Conservation (phyloP, 1,284 basidiomycete genomes). For the Pseudozyma thailandica region DNA sequence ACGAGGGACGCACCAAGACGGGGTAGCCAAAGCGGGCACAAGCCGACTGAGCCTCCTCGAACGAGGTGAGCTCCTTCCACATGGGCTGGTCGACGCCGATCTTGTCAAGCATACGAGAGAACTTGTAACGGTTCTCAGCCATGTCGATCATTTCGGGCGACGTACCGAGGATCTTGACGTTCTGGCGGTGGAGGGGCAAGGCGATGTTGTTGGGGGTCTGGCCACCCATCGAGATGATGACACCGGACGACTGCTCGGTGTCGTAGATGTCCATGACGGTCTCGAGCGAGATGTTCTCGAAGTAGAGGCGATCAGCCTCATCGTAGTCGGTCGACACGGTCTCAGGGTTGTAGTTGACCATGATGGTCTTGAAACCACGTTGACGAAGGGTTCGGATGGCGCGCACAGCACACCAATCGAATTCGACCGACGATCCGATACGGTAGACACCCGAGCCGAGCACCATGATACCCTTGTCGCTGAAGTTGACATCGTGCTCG, state of each 20-base stretch:
- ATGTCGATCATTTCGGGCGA: slow-evolving; percentile 99
- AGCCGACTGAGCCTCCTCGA: slow-evolving; percentile 79
- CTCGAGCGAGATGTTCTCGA: slow-evolving; percentile 97
- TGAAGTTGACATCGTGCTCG: slow-evolving; percentile 88
- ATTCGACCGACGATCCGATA: slow-evolving; percentile 98
- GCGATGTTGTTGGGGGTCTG: slow-evolving; percentile 99
- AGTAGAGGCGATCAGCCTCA: slow-evolving; percentile 97
- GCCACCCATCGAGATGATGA: slow-evolving; percentile 97
- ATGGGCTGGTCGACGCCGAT: slow-evolving; percentile 96
- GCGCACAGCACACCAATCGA: slow-evolving; percentile 99
- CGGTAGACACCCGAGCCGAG: slow-evolving; percentile 98
- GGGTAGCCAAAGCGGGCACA: slow-evolving; percentile 77
- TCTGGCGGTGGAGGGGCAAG: slow-evolving; percentile 89
- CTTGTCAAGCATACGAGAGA: slow-evolving; percentile 95
- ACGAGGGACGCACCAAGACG: slow-evolving; percentile 94
- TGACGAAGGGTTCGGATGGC: slow-evolving; percentile 94
- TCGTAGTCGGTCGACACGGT: slow-evolving; percentile 99
- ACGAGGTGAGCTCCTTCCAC: slow-evolving; percentile 96
- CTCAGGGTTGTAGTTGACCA: slow-evolving; percentile 99
- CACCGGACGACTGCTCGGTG: slow-evolving; percentile 84
- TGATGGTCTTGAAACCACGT: slow-evolving; percentile 93
- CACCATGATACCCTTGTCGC: slow-evolving; percentile 94
- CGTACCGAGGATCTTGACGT: slow-evolving; percentile 97
- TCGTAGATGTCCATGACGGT: slow-evolving; percentile 98
- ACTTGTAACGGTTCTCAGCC: slow-evolving; percentile 99